Evolutionary conservation across 208 protist species (phyloP).

Genomic region (Trypanosoma cruzi): DNA sequence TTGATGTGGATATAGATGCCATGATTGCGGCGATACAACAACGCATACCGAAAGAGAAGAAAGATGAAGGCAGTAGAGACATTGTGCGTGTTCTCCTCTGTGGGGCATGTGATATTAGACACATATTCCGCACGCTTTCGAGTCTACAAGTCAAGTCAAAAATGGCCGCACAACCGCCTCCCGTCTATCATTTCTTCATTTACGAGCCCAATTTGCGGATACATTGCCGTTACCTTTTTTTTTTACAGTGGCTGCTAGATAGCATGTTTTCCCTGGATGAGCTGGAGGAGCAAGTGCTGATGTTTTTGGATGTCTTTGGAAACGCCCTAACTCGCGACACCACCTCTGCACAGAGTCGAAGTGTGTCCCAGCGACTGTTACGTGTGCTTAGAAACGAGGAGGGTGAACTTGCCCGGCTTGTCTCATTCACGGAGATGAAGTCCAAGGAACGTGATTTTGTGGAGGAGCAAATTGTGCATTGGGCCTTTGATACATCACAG

Average conservation of each 20-base stretch:
- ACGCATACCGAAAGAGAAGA: not conserved
- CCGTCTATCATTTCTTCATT: slow-evolving; percentile 80
- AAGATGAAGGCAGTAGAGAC: slow-evolving; percentile 3
- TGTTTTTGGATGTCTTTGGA: slow-evolving; percentile 90
- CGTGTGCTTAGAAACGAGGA: slow-evolving; percentile 42
- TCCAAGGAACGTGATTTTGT: slow-evolving; percentile 87
- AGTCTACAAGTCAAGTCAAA: slow-evolving; percentile 41
- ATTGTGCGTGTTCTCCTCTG: slow-evolving; percentile 65
- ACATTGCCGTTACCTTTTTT: slow-evolving; percentile 89
- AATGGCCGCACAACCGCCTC: not conserved
- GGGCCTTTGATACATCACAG: slow-evolving; percentile 59
- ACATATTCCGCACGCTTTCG: slow-evolving; percentile 84
- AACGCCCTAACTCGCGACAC: slow-evolving; percentile 80
- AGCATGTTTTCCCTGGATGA: slow-evolving; percentile 86
- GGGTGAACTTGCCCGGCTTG: slow-evolving; percentile 36
- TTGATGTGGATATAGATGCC: slow-evolving; percentile 30
- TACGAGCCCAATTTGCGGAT: slow-evolving; percentile 90
- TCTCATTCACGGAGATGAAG: slow-evolving; percentile 83
- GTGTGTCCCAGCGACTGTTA: slow-evolving; percentile 66
- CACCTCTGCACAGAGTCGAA: slow-evolving; percentile 70
- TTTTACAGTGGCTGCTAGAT: slow-evolving; percentile 91
- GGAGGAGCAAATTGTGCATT: slow-evolving; percentile 81
- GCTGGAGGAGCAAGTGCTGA: slow-evolving; percentile 89
- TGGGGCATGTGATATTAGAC: slow-evolving; percentile 79
- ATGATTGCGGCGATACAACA: slow-evolving; percentile 42